These are phyloP conservation scores for Antitrichia curtipendula DNA, from an alignment of 225 moss, liverwort and hornwort genomes.

Conservation along the genomic window DNA sequence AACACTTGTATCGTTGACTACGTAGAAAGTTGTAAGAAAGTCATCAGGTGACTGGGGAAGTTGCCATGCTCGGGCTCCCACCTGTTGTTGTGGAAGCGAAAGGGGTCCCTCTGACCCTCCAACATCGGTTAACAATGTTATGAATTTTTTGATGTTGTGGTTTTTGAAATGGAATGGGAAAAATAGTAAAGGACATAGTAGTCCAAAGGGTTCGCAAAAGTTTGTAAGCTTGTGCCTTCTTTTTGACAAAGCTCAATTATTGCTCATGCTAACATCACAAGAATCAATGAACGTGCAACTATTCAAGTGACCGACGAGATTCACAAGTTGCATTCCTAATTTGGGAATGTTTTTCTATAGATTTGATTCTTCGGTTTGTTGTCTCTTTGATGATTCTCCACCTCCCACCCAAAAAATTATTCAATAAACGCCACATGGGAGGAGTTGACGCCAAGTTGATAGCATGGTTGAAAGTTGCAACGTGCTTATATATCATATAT, in stretches of 20 bases:
- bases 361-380: background rate
- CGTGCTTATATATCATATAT: background rate
- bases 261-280: background rate
- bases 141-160: too few relatives aligned
- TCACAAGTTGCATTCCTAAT: background rate
- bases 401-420: fast-evolving
- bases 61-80: background rate
- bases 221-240: background rate
- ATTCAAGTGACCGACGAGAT: background rate
- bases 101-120: fast-evolving
- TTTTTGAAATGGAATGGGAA: background rate
- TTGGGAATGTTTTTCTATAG: background rate
- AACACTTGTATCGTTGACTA: background rate
- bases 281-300: background rate
- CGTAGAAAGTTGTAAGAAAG: background rate
- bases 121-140: background rate
- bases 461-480: background rate
- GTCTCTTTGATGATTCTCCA: background rate
- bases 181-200: background rate
- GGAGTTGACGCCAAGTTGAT: background rate
- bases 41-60: background rate
- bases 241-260: background rate
- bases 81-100: background rate
- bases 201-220: fast-evolving
- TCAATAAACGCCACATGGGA: background rate